Percentiles rank a stretch among this genome's conserved stretches.
Evolutionary conservation across 345 rosid genomes (phyloP).

Genomic region (Tarenaya hassleriana): DNA sequence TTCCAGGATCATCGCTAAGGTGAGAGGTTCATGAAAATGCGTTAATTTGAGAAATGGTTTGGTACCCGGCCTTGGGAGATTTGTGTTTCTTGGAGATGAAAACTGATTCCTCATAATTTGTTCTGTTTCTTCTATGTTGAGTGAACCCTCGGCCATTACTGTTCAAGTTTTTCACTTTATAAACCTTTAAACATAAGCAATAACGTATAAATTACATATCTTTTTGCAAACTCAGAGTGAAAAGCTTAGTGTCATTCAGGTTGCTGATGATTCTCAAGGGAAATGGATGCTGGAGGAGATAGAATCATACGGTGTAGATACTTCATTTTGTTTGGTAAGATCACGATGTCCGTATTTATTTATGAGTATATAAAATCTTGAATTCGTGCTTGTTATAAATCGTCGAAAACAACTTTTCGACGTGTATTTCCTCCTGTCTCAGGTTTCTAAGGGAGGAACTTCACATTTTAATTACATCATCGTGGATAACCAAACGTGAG

Average conservation of each 20-base stretch:
- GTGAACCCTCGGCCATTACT: not conserved
- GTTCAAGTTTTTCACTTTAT: not conserved
- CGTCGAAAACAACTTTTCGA: not conserved
- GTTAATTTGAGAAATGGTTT: not conserved
- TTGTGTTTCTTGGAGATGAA: not conserved
- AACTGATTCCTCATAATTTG: not conserved
- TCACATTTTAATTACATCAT: constrained; percentile 81
- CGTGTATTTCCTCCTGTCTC: constrained; percentile 10
- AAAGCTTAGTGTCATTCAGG: constrained; percentile 22
- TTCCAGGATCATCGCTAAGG: constrained; percentile 60
- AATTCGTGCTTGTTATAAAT: not conserved
- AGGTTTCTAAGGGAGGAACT: constrained; percentile 69
- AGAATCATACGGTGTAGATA: constrained; percentile 51
- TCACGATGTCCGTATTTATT: not conserved
- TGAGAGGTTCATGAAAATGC: not conserved
- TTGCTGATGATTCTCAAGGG: constrained; percentile 57
- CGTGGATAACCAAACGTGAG: constrained; percentile 80
- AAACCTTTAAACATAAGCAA: not conserved
- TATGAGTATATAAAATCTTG: not conserved
- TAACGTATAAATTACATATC: not conserved
- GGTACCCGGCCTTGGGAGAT: not conserved
- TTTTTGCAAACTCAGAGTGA: not conserved
- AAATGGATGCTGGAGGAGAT: constrained; percentile 49
- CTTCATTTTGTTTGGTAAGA: constrained; percentile 55
- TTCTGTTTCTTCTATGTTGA: not conserved